A percentile compares a stretch with the other conserved stretches of the same genome.
Evolutionary conservation across 2,329 filamentous ascomycete genomes (phyloP).

Genomic region (Colletotrichum lini): DNA sequence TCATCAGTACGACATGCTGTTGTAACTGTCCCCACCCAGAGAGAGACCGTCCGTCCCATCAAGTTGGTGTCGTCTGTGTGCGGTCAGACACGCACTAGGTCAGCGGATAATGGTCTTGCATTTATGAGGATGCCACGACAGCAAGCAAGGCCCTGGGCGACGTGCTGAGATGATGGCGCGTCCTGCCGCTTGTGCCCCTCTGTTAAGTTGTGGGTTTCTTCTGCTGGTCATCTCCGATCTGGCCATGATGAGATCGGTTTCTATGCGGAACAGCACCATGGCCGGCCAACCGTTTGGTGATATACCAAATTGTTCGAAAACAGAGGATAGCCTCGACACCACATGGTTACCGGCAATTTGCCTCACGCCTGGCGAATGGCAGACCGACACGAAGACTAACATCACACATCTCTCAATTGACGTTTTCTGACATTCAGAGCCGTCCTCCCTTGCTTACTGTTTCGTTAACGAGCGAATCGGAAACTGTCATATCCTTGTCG

Average conservation of each 20-base stretch:
- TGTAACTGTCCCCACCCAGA: conserved; percentile 28
- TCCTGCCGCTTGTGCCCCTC: conserved; percentile 13
- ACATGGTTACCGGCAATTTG: background rate
- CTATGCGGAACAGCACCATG: conserved; percentile 15
- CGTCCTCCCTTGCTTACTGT: background rate
- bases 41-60: conserved; percentile 29
- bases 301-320: background rate
- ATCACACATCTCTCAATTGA: background rate
- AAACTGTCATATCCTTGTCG: conserved; percentile 3
- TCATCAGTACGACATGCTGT: conserved; percentile 18
- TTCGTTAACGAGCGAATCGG: conserved; percentile 7
- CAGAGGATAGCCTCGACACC: background rate
- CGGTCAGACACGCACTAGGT: conserved; percentile 16
- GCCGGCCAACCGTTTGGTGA: conserved; percentile 19
- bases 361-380: background rate
- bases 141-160: conserved; percentile 18
- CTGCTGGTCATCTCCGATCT: conserved; percentile 26
- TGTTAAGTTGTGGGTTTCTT: conserved; percentile 11
- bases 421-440: background rate
- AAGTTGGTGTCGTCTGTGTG: conserved; percentile 27
- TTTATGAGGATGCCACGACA: conserved; percentile 6
- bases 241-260: conserved; percentile 23
- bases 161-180: background rate
- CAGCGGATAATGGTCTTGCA: conserved; percentile 2
- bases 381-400: too few relatives aligned